These are phyloP conservation scores for Triticum timopheevii DNA, from an alignment of 176 grass and related monocot genomes.

Conservation along the genomic window DNA sequence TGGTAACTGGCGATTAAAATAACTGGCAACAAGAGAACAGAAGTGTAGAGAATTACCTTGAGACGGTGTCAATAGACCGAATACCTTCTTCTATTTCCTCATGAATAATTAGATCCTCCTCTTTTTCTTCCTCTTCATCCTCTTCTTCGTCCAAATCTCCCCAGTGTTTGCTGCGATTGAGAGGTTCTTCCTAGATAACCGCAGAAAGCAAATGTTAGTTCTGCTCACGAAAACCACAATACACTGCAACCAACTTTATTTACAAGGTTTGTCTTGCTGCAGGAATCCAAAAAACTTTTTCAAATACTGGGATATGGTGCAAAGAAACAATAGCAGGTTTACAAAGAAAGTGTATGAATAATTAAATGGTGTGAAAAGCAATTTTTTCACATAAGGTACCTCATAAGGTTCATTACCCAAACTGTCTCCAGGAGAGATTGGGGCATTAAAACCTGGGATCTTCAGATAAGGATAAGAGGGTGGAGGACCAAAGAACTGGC, in stretches of 20 bases:
- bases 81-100: conserved; percentile 58
- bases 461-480: conserved; percentile 94
- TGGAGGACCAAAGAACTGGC: conserved; percentile 88
- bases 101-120: conserved; percentile 39
- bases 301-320: conserved; percentile 26
- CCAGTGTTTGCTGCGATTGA: conserved; percentile 72
- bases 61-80: conserved; percentile 64
- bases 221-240: not conserved
- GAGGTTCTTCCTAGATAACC: conserved; percentile 61
- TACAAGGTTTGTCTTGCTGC: conserved; percentile 51
- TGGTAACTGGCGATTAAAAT: not conserved
- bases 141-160: conserved; percentile 45
- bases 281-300: conserved; percentile 34
- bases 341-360: not conserved
- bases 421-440: conserved; percentile 74
- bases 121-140: conserved; percentile 17
- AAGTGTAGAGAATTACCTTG: conserved; percentile 32
- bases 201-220: not conserved
- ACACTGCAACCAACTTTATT: conserved; percentile 52
- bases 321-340: conserved; percentile 17
- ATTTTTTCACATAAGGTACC: conserved; percentile 21
- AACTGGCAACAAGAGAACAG: not conserved
- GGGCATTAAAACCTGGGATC: conserved; percentile 91
- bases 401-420: conserved; percentile 80
- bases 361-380: no score